Conservation (phyloP, 2,329 filamentous ascomycete genomes). For the Exophiala bonariae region DNA sequence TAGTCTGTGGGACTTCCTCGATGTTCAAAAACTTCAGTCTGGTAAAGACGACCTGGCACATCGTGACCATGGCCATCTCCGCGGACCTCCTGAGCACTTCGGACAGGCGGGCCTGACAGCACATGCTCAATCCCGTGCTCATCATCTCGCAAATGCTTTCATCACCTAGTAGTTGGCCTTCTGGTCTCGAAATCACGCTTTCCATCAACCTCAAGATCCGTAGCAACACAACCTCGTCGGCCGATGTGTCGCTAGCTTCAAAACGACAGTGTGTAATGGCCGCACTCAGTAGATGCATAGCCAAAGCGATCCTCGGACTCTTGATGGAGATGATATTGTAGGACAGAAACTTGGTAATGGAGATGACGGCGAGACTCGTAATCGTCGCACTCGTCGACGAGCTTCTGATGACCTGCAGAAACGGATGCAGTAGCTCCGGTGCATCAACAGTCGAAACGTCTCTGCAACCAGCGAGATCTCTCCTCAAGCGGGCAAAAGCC, state of each 20-base stretch:
- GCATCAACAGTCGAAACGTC: conserved; percentile 90
- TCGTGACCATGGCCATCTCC: conserved; percentile 92
- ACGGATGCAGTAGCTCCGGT: conserved; percentile 83
- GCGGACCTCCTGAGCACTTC: conserved; percentile 87
- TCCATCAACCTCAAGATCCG: conserved; percentile 98
- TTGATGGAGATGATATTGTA: conserved; percentile 85
- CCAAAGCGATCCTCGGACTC: conserved; percentile 84
- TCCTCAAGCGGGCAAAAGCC: conserved; percentile 84
- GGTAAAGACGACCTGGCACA: conserved; percentile 98
- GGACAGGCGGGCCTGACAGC: conserved; percentile 87
- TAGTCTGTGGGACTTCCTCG: conserved; percentile 58
- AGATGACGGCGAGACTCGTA: conserved; percentile 88
- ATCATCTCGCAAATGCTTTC: conserved; percentile 99
- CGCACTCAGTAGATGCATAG: conserved; percentile 91
- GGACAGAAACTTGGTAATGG: conserved; percentile 93
- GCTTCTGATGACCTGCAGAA: conserved; percentile 93
- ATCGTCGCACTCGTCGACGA: conserved; percentile 96
- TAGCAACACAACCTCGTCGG: conserved; percentile 91
- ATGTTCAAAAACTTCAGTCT: conserved; percentile 84
- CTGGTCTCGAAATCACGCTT: conserved; percentile 91
- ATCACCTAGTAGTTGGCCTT: conserved; percentile 90
- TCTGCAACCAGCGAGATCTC: conserved; percentile 84
- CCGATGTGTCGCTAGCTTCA: conserved; percentile 90
- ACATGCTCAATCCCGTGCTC: conserved; percentile 96
- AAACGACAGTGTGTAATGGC: conserved; percentile 98